phyloP scores from a whole-genome alignment of 2,329 filamentous ascomycete species.

The Botrytis medusae region DNA sequence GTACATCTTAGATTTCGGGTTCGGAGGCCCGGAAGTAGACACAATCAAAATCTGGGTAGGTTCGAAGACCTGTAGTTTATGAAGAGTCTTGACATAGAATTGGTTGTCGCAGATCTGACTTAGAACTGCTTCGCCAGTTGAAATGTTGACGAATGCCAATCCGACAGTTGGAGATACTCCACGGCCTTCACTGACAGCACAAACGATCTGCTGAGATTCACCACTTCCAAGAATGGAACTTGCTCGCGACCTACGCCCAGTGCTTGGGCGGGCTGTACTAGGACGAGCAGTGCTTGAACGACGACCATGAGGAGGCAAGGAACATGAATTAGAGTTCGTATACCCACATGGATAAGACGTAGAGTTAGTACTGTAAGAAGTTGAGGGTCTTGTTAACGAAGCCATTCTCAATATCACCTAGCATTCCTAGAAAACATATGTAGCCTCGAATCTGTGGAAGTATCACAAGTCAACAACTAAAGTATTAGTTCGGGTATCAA shows the following conservation, averaged over 20 bases:
- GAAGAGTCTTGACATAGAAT: constrained; percentile 83
- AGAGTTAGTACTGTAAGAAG: constrained; percentile 34
- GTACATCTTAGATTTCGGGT: constrained; percentile 70
- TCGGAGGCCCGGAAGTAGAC: constrained; percentile 63
- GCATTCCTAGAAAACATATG: background rate
- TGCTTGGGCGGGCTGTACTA: constrained; percentile 37
- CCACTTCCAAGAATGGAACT: constrained; percentile 43
- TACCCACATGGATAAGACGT: constrained; percentile 34
- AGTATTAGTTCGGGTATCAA: constrained; percentile 27
- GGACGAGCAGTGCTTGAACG: constrained; percentile 34
- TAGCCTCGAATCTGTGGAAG: background rate
- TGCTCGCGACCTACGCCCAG: constrained; percentile 35
- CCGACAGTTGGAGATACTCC: constrained; percentile 82
- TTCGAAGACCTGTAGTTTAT: constrained; percentile 79
- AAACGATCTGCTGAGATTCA: constrained; percentile 72
- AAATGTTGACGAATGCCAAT: constrained; percentile 82
- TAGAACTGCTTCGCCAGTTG: constrained; percentile 78
- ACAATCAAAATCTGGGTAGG: constrained; percentile 80
- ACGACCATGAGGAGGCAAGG: constrained; percentile 24
- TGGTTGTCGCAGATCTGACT: constrained; percentile 93
- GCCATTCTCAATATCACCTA: constrained; percentile 22
- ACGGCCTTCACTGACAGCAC: constrained; percentile 84
- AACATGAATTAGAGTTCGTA: constrained; percentile 37
- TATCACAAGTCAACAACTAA: constrained; percentile 5
- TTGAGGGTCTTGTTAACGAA: constrained; percentile 30